phyloP scores from a whole-genome alignment of 1,284 basidiomycete species.

The Laetiporus sulphureus region DNA sequence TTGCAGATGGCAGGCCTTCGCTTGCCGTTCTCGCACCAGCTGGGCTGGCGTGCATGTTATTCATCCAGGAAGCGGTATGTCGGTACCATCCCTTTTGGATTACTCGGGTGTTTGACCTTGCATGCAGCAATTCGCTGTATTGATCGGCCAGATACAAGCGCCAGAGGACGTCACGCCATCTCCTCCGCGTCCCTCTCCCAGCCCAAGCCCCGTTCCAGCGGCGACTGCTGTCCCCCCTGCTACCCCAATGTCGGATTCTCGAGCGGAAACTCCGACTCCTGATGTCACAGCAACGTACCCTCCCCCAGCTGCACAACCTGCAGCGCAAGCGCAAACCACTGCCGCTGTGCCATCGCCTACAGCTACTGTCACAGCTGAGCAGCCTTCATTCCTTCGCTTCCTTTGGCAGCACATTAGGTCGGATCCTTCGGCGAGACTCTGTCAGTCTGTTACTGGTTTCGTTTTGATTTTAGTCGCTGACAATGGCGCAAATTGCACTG shows the following conservation, averaged over 20 bases:
- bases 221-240: conserved; percentile 12
- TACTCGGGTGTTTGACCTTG: not conserved
- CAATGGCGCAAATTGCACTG: no score
- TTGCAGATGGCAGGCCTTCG: conserved; percentile 74
- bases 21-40: conserved; percentile 77
- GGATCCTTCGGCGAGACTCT: conserved; percentile 66
- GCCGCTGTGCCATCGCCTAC: conserved; percentile 15
- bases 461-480: conserved; percentile 1
- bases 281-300: not conserved
- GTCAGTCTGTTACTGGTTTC: conserved; percentile 33
- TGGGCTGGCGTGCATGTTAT: conserved; percentile 67
- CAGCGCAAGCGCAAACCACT: conserved; percentile 13
- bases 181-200: conserved; percentile 20
- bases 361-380: conserved; percentile 15
- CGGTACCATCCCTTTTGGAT: not conserved
- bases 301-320: not conserved
- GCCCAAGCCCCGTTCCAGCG: conserved; percentile 15
- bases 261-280: conserved; percentile 6
- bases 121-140: conserved; percentile 71
- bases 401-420: conserved; percentile 52
- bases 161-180: conserved; percentile 52
- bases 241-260: conserved; percentile 6
- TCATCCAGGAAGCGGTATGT: conserved; percentile 69
- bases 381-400: conserved; percentile 36
- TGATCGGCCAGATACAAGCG: conserved; percentile 77